Evolutionary conservation across 164 flowering plant species (phyloP), one percentile per base, ranked within the genome.

Genomic region (Dillenia suffruticosa): DNA sequence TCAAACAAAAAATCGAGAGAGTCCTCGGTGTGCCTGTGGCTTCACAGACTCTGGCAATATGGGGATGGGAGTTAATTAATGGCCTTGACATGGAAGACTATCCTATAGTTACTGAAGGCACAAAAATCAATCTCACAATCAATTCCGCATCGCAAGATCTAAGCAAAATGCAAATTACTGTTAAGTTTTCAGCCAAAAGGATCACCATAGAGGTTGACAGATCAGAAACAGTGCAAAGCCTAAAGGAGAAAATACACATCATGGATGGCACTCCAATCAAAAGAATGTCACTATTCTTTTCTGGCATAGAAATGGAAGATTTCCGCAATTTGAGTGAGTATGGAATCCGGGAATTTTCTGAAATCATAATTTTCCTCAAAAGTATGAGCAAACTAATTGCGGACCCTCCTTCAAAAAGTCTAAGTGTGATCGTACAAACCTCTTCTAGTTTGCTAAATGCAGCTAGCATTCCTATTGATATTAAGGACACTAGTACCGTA

Each of bases 71-170:
- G 51, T 55, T 91, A 9, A 15, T 88, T 5, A 92, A 88, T 66
- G 93, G 89, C 16, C 81, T 91, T 4, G 95, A 88, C 76, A 70
- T 88, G 87, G 87, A 75, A 59, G 96, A 87, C 57, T 88, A 85
- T 49, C 90, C 88, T 0, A 79, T 80, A 44, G 67, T 90, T 49
- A 51, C 65, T 1, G 81, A 88, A 57, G 89, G 91, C 8, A 79
- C 88, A 7, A 78, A 51, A 70, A 79, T 88, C n/a, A 66, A 81
- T 70, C 82, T 88, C 70, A 63, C 71, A 8, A 60, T 77, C 44
- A 70, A 67, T 44, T 63, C 64, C 10, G 7, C 12, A 26, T 2
- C 47, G 1, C 46, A 44, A 49, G 26, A 32, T 3, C 22, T 0
- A 32, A 63, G 15, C 19, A 84, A 76, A 45, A 73, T 85, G 24